phyloP scores from a whole-genome alignment of 78 protist species.

The Dictyostelium intermedium region DNA sequence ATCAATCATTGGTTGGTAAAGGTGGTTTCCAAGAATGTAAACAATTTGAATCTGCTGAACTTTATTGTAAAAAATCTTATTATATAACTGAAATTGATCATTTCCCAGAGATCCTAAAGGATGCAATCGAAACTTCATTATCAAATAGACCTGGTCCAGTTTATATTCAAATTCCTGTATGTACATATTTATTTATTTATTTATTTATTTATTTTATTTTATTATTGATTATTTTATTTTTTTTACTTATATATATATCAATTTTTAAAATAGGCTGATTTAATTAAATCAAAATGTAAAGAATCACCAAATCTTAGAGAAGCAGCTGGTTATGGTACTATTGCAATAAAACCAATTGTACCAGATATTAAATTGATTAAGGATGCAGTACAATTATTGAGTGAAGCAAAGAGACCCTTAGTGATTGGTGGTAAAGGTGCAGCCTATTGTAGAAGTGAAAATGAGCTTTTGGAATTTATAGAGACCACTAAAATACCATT shows the following conservation, averaged over 20 bases:
- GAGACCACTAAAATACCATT: slow-evolving; percentile 63
- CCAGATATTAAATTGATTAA: background rate
- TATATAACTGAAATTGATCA: background rate
- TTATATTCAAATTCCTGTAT: slow-evolving; percentile 65
- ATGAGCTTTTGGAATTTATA: slow-evolving; percentile 16
- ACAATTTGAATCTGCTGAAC: slow-evolving; percentile 54
- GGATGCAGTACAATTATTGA: slow-evolving; percentile 7
- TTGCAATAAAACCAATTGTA: background rate
- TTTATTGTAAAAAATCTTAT: slow-evolving; percentile 36
- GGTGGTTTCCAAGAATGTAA: slow-evolving; percentile 76
- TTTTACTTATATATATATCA: background rate
- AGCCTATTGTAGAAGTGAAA: slow-evolving; percentile 49
- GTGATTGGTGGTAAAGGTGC: slow-evolving; percentile 86
- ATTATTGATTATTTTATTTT: background rate
- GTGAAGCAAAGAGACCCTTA: slow-evolving; percentile 45
- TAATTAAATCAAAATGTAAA: background rate
- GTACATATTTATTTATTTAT: background rate
- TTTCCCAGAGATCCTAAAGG: slow-evolving; percentile 25
- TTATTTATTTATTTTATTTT: too few species aligned
- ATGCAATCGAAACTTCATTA: slow-evolving; percentile 32
- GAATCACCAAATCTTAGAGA: slow-evolving; percentile 12
- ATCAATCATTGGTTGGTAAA: background rate
- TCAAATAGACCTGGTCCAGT: slow-evolving; percentile 72
- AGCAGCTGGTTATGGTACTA: background rate
- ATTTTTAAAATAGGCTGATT: background rate